Percentiles rank a stretch among this genome's conserved stretches.
Evolutionary conservation across 352 stramenopile species (phyloP).

Genomic region (Phytopythium cucurbitacearum): DNA sequence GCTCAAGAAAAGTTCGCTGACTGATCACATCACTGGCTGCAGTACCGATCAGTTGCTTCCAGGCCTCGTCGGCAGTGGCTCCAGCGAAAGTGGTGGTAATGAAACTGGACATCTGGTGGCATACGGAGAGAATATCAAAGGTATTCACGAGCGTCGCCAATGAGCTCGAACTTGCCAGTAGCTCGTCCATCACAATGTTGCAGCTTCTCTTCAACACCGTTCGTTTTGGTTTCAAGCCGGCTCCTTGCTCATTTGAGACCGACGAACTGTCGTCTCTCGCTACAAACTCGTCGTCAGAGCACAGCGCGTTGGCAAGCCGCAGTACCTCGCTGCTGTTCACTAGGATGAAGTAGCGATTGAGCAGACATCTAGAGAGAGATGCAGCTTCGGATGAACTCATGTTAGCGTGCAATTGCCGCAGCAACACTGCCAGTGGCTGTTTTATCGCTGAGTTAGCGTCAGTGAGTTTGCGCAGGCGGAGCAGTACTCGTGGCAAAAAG

Average conservation of each 20-base stretch:
- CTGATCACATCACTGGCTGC: conserved; percentile 24
- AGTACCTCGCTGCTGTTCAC: conserved; percentile 17
- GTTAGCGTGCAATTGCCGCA: not conserved
- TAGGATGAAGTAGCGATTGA: not conserved
- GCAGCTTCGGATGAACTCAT: not conserved
- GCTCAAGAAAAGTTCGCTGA: conserved; percentile 41
- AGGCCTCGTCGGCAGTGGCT: conserved; percentile 30
- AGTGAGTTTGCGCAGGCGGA: no score
- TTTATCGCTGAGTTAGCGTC: no score
- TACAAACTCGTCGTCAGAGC: conserved; percentile 27
- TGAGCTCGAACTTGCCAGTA: conserved; percentile 13
- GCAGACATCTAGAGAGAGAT: not conserved
- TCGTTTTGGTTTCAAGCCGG: not conserved
- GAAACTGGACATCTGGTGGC: conserved; percentile 12
- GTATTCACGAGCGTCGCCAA: conserved; percentile 24
- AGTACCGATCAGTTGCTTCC: conserved; percentile 38
- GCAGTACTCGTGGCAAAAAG: not conserved
- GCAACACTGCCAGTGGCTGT: no score
- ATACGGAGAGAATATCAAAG: conserved; percentile 29
- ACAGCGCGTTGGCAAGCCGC: conserved; percentile 33
- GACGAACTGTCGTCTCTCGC: not conserved
- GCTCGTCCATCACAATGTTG: conserved; percentile 28
- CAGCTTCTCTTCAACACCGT: conserved; percentile 13
- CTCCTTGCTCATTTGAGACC: not conserved
- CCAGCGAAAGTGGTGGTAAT: conserved; percentile 1